A percentile compares a stretch with the other conserved stretches of the same genome.
Conservation (phyloP, 305 asterid species). For the Coffea humblotiana region DNA sequence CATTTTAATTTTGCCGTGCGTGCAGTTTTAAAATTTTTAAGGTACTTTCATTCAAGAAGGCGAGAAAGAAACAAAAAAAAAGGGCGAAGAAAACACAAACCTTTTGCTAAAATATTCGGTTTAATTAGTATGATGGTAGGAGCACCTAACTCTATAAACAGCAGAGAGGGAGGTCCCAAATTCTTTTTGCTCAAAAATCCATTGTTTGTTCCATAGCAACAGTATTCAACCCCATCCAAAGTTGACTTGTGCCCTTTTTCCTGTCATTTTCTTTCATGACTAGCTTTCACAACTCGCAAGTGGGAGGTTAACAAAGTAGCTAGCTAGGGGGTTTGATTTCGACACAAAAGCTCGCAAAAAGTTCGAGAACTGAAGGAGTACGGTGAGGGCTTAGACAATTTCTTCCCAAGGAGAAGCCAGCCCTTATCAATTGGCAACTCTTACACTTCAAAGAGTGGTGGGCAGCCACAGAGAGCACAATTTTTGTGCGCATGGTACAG, state of each 20-base stretch:
- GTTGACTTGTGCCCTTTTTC: not conserved
- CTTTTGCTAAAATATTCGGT: not conserved
- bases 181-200: not conserved
- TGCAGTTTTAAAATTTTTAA: not conserved
- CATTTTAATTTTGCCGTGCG: not conserved
- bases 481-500: slow-evolving; percentile 37
- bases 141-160: not conserved
- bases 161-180: not conserved
- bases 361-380: not conserved
- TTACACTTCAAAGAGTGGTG: slow-evolving; percentile 2
- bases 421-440: slow-evolving; percentile 2
- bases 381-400: not conserved
- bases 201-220: not conserved
- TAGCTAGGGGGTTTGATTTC: slow-evolving; percentile 6
- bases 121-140: not conserved
- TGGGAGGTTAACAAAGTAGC: slow-evolving; percentile 13
- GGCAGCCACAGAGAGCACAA: slow-evolving; percentile 24
- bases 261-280: not conserved
- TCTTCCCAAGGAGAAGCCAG: not conserved
- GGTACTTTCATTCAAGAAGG: not conserved
- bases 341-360: slow-evolving; percentile 9
- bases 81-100: no score
- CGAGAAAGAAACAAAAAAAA: no score
- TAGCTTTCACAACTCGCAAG: not conserved
- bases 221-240: not conserved